A percentile compares a stretch with the other conserved stretches of the same genome.
Evolutionary conservation across 2,329 filamentous ascomycete genomes (phyloP).

Genomic region (Pseudocercospora musae): DNA sequence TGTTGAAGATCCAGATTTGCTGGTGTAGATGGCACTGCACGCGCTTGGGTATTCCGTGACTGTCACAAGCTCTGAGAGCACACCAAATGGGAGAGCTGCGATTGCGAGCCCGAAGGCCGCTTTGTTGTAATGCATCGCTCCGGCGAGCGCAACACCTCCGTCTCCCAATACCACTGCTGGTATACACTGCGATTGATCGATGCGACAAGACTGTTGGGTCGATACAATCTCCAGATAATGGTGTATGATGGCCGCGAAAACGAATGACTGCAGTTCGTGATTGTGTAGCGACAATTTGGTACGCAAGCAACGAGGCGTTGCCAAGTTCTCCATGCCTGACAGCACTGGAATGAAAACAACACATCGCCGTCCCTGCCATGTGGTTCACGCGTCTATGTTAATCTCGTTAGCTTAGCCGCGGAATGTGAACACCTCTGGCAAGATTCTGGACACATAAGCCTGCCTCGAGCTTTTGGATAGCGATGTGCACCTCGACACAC

Average conservation of each 20-base stretch:
- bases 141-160: neutral
- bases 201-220: neutral
- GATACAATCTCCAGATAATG: neutral
- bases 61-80: constrained; percentile 25
- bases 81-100: constrained; percentile 16
- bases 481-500: too few relatives aligned
- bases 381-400: constrained; percentile 14
- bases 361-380: constrained; percentile 4
- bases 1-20: constrained; percentile 22
- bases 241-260: neutral
- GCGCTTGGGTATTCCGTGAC: constrained; percentile 28
- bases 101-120: constrained; percentile 8
- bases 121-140: constrained; percentile 16
- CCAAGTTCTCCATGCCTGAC: constrained; percentile 14
- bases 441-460: neutral
- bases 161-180: neutral
- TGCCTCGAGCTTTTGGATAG: too few relatives aligned
- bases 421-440: constrained; percentile 4
- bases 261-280: constrained; percentile 16
- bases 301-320: constrained; percentile 3
- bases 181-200: neutral
- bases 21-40: constrained; percentile 28
- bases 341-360: constrained; percentile 20
- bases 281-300: constrained; percentile 5
- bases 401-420: constrained; percentile 14